Conservation (phyloP, 2,329 filamentous ascomycete genomes). For the Colletotrichum liaoningense region DNA sequence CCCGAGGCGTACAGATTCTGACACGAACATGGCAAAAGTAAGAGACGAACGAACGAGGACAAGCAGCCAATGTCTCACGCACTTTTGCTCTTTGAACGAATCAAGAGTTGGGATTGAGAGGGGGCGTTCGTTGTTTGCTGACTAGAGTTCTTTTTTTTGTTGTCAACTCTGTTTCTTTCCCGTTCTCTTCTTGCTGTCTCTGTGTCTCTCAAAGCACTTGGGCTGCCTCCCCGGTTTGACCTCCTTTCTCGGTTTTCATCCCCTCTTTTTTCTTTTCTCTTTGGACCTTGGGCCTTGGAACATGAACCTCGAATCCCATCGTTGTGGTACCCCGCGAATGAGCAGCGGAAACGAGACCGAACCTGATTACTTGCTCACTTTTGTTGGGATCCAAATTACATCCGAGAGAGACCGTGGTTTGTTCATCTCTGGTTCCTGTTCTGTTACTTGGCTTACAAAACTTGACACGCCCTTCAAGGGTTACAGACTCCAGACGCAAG, state of each 20-base stretch:
- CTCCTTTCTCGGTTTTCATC: neutral
- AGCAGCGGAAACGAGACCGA: constrained; percentile 3
- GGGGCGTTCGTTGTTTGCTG: neutral
- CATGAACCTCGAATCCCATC: constrained; percentile 5
- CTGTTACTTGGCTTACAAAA: neutral
- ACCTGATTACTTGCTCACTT: neutral
- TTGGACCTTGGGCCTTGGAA: neutral
- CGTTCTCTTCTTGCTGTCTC: neutral
- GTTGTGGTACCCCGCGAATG: neutral
- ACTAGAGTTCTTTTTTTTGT: neutral
- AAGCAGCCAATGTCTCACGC: constrained; percentile 16
- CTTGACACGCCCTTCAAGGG: neutral
- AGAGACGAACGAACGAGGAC: neutral
- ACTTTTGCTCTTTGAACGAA: neutral
- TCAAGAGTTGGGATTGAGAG: too few relatives aligned
- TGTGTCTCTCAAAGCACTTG: neutral
- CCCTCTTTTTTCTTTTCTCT: neutral
- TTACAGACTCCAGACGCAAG: too few relatives aligned
- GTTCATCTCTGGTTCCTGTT: neutral
- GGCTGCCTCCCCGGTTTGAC: constrained; percentile 30
- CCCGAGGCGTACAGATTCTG: constrained; percentile 35
- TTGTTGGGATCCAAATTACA: neutral
- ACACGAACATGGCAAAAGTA: constrained; percentile 5
- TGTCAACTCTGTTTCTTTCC: neutral
- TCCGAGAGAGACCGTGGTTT: neutral